These are phyloP conservation scores for Pythium dissimile DNA, from an alignment of 352 stramenopile genomes.

Conservation along the genomic window DNA sequence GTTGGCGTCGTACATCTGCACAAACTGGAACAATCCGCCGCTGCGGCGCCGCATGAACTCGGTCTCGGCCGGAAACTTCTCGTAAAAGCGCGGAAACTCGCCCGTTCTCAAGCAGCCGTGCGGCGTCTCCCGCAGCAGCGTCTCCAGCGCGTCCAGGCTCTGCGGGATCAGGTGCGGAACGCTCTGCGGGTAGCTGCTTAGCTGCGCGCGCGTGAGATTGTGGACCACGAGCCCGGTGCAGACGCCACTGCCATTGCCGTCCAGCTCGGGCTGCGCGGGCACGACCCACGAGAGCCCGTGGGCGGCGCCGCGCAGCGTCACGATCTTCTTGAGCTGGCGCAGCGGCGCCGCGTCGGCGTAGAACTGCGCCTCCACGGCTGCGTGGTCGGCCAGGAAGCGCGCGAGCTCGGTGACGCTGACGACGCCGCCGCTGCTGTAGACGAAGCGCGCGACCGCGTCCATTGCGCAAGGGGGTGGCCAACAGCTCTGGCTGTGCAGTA, in stretches of 20 bases:
- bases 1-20: not conserved
- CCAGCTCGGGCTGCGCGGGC: not conserved
- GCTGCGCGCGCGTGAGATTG: slow-evolving; percentile 4
- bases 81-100: not conserved
- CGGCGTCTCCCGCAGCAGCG: not conserved
- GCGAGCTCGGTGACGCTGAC: slow-evolving; percentile 4
- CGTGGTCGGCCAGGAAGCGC: not conserved
- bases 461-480: not conserved
- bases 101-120: not conserved
- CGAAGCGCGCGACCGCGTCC: slow-evolving; percentile 14
- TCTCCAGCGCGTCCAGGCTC: not conserved
- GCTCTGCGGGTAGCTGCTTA: not conserved
- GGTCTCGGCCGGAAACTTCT: not conserved
- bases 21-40: slow-evolving; percentile 1
- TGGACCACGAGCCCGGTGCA: not conserved
- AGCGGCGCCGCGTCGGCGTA: slow-evolving; percentile 3
- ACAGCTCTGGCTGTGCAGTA: too few species aligned
- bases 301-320: not conserved
- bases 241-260: too few species aligned
- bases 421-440: slow-evolving; percentile 8
- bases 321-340: slow-evolving; percentile 14
- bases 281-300: slow-evolving; percentile 12
- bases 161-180: not conserved
- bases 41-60: slow-evolving; percentile 6
- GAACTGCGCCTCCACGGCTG: not conserved